Base-by-base conservation (phyloP, 345 rosid genomes). In the Populus deltoides region DNA sequence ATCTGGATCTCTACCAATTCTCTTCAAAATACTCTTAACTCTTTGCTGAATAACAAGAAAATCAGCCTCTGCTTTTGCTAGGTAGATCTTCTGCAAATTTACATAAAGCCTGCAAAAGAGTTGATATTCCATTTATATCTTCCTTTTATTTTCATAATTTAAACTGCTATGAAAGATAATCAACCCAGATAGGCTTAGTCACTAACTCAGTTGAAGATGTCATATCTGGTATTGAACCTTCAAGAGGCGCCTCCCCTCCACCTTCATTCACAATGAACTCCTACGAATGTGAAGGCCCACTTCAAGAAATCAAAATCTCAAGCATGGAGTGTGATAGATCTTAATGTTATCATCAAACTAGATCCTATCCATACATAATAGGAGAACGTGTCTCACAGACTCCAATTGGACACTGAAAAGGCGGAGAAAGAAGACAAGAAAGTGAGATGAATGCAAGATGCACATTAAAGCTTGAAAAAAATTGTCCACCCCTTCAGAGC, bases 191-290 rank as follows among this genome's bases (percentile, higher is more conserved):
- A 25, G 22, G 25, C 16, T 45, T 9, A n/a, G 68, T 61, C 57
- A 89, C 96, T 86, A 68, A 95, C 99, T 95, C 99, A 35, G 99
- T 95, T 80, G 99, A 93, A 80, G 99, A 95, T 43, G 99, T 93
- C 97, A 95, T 95, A 87, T 95, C 99, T 25, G 98, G 99, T 70
- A 95, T 92, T n/a, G 95, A 91, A 53, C 99, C 99, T 87, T 93
- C 98, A 70, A 96, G 97, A 24, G 99, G 99, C 77, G 86, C 92
- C 84, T 93, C 99, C 53, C 97, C 97, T 74, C 82, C 83, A 49
- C 99, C 98, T 91, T 96, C 99, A 85, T 88, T 88, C 68, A 75
- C 80, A 83, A 96, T 87, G 86, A 96, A 96, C 79, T 96, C 99
- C 99, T 96, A 83, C 13, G 71, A 75, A 70, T 69, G 29, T 39